phyloP scores from a whole-genome alignment of 2,329 filamentous ascomycete species.

The Botrytis hyacinthi region DNA sequence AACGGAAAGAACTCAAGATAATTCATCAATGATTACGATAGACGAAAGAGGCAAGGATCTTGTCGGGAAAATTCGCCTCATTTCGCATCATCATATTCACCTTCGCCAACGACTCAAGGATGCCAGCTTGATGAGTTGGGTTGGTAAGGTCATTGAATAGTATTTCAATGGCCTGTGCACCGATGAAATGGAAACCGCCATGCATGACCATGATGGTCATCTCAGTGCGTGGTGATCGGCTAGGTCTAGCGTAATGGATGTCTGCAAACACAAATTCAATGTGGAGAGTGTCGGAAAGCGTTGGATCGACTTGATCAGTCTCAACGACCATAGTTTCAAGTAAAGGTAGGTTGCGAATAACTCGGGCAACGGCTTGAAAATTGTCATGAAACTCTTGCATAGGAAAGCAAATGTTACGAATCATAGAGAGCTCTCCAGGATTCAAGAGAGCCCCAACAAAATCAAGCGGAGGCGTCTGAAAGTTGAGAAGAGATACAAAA shows the following conservation, averaged over 20 bases:
- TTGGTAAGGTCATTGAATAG: background rate
- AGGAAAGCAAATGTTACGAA: background rate
- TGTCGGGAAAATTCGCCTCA: background rate
- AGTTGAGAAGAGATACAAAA: background rate
- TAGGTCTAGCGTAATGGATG: background rate
- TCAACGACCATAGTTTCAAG: conserved; percentile 1
- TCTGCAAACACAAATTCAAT: background rate
- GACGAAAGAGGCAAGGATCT: background rate
- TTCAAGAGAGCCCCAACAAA: background rate
- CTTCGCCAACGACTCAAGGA: background rate
- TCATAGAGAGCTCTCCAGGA: background rate
- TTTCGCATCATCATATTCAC: background rate
- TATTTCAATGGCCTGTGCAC: background rate
- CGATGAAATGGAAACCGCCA: background rate
- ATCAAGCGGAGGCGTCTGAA: background rate
- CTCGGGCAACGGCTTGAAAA: background rate
- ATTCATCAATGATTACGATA: background rate
- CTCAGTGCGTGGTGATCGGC: background rate
- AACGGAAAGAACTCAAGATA: background rate
- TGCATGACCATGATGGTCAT: conserved; percentile 6
- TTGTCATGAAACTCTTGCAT: background rate
- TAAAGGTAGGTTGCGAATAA: conserved; percentile 6
- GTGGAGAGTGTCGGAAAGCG: background rate
- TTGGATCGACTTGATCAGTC: background rate
- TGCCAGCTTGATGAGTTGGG: background rate